phyloP scores from a whole-genome alignment of 176 grass and related monocot species.

The Calamus simplicifolius region DNA sequence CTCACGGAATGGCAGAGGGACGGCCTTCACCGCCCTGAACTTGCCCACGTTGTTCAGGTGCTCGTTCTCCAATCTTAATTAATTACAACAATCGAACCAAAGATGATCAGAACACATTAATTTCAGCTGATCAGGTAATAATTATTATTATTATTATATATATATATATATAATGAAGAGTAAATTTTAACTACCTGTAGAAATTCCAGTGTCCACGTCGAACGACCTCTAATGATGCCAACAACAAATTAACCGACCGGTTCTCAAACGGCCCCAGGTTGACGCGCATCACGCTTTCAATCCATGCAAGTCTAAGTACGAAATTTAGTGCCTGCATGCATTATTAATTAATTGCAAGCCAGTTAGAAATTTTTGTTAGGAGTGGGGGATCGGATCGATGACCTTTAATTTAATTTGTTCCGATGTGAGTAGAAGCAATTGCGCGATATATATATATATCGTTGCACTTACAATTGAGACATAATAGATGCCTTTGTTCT shows the following conservation, averaged over 20 bases:
- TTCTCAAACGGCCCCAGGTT: slow-evolving; percentile 30
- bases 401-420: too few species aligned
- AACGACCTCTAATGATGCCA: slow-evolving; percentile 76
- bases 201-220: slow-evolving; percentile 95
- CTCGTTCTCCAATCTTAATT: slow-evolving; percentile 82
- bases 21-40: slow-evolving; percentile 69
- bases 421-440: too few species aligned
- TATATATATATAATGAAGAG: background rate
- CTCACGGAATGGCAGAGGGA: slow-evolving; percentile 79
- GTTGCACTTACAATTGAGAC: slow-evolving; percentile 52
- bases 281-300: slow-evolving; percentile 62
- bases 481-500: slow-evolving; percentile 73
- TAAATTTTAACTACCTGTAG: slow-evolving; percentile 40
- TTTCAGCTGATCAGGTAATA: background rate
- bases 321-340: slow-evolving; percentile 58
- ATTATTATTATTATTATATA: background rate
- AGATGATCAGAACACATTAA: too few species aligned
- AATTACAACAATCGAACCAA: background rate
- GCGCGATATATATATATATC: too few species aligned
- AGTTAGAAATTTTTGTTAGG: too few species aligned
- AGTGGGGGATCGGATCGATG: too few species aligned
- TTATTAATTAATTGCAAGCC: background rate
- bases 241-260: slow-evolving; percentile 58
- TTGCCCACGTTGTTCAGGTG: slow-evolving; percentile 87
- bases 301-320: slow-evolving; percentile 76